Percentiles rank a stretch among this genome's conserved stretches.
These are phyloP conservation scores for Eutrema yunnanense DNA, from an alignment of 345 rosid genomes.

Conservation along the genomic window DNA sequence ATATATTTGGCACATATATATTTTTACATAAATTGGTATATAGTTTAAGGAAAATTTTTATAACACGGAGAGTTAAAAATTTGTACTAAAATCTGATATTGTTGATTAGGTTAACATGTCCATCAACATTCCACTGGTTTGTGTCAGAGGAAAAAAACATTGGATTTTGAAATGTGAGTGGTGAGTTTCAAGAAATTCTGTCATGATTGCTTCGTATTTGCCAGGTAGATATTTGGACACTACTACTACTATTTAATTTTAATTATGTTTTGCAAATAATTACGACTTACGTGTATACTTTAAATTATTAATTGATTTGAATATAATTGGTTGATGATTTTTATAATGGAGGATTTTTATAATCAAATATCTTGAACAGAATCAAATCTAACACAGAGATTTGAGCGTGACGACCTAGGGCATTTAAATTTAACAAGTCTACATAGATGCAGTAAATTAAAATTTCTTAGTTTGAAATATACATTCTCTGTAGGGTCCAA, in stretches of 20 bases:
- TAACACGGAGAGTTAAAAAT: not conserved
- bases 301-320: not conserved
- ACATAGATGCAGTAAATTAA: constrained; percentile 1
- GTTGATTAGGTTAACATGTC: constrained; percentile 30
- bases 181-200: constrained; percentile 50
- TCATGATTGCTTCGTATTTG: constrained; percentile 49
- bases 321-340: constrained; percentile 26
- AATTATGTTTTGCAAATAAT: not conserved
- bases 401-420: constrained; percentile 22
- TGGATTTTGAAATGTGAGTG: constrained; percentile 29
- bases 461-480: constrained; percentile 2
- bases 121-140: constrained; percentile 33
- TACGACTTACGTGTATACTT: not conserved
- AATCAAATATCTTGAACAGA: constrained; percentile 8
- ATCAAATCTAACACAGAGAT: constrained; percentile 31
- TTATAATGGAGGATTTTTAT: not conserved
- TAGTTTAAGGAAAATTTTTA: not conserved
- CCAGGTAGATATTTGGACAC: constrained; percentile 33
- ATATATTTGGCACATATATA: not conserved
- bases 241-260: not conserved
- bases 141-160: constrained; percentile 17
- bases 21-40: too few species aligned
- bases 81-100: constrained; percentile 16
- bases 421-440: constrained; percentile 10
- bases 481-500: constrained; percentile 19